Base-by-base conservation (phyloP, 768 basidiomycete species). In the Cubamyces sp. region DNA sequence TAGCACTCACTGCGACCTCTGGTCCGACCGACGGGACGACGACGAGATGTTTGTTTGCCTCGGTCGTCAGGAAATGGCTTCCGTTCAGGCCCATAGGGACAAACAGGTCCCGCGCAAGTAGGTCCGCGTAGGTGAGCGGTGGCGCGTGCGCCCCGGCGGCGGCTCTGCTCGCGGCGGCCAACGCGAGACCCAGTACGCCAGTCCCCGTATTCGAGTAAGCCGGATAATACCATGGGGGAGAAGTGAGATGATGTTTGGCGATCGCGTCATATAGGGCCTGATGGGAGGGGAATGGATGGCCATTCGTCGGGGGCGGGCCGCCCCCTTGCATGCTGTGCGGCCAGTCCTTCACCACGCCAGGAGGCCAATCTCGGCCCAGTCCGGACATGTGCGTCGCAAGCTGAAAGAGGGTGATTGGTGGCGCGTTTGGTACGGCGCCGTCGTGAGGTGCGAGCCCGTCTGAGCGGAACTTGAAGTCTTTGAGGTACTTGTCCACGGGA, bases 71-170 rank as follows among this genome's bases (percentile, higher is more conserved):
- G 66, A 79, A 84, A 53, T 78, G 79, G 61, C 76, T 80, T 42
- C 75, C 75, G 55, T 80, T 81, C 59, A 82, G 51, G 4, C 75
- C 75, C 51, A 85, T 63, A 2, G 81, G 82, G 3, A 67, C 73
- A 68, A 84, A 84, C n/a, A 85, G 76, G 60, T 85, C 82, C 39
- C 78, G 73, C 25, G 79, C 66, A 16, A 85, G 15, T n/a, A 84
- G 70, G 11, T 81, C 80, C 14, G 78, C 76, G 61, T 82, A 62
- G 4, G 48, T 50, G 3, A 57, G 14, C 18, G 48, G 26, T 1
- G 34, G 2, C 16, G 11, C 34, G 19, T 64, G n/a, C n/a, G n/a
- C 28, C 9, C 54, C 50, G 18, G 50, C 42, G 1, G 66, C 64
- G 9, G 43, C 19, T 4, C 65, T 61, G 46, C 65, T 69, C 54